These are phyloP conservation scores for Ustilago nuda DNA, from an alignment of 1,284 basidiomycete genomes.

Conservation along the genomic window DNA sequence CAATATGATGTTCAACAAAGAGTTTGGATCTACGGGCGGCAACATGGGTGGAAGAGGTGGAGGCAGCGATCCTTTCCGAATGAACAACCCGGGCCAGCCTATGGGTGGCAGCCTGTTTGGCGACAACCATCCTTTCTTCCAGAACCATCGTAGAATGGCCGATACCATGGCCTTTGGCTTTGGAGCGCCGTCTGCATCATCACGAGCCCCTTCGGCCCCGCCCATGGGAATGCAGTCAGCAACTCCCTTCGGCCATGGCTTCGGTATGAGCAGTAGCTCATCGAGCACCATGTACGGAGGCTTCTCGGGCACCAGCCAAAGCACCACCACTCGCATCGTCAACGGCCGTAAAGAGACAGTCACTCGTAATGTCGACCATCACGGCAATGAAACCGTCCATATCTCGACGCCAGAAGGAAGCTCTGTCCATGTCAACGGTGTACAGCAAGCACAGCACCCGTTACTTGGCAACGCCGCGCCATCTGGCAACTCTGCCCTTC, in stretches of 20 bases:
- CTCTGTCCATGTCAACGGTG: slow-evolving; percentile 59
- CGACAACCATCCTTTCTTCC: slow-evolving; percentile 51
- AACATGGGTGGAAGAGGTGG: slow-evolving; percentile 13
- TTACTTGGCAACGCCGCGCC: slow-evolving; percentile 20
- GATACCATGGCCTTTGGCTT: slow-evolving; percentile 52
- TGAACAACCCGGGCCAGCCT: slow-evolving; percentile 10
- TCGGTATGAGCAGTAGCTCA: slow-evolving; percentile 11
- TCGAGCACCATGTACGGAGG: slow-evolving; percentile 34
- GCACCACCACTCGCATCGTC: slow-evolving; percentile 52
- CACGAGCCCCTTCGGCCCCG: slow-evolving; percentile 6
- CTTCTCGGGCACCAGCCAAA: slow-evolving; percentile 39
- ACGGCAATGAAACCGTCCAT: slow-evolving; percentile 61
- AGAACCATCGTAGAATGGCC: slow-evolving; percentile 56
- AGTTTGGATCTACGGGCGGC: slow-evolving; percentile 34
- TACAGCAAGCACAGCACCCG: slow-evolving; percentile 49
- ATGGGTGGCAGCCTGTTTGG: slow-evolving; percentile 38
- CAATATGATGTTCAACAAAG: slow-evolving; percentile 62
- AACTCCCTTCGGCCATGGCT: slow-evolving; percentile 14
- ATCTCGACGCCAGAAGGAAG: slow-evolving; percentile 54
- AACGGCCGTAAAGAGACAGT: slow-evolving; percentile 60
- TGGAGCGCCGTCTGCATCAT: slow-evolving; percentile 19
- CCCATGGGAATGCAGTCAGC: slow-evolving; percentile 20
- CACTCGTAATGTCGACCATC: slow-evolving; percentile 54
- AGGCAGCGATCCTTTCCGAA: slow-evolving; percentile 20
- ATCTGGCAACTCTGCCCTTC: slow-evolving; percentile 2